phyloP scores from a whole-genome alignment of 169 alveolate genomes.

The Babesia bovis region DNA sequence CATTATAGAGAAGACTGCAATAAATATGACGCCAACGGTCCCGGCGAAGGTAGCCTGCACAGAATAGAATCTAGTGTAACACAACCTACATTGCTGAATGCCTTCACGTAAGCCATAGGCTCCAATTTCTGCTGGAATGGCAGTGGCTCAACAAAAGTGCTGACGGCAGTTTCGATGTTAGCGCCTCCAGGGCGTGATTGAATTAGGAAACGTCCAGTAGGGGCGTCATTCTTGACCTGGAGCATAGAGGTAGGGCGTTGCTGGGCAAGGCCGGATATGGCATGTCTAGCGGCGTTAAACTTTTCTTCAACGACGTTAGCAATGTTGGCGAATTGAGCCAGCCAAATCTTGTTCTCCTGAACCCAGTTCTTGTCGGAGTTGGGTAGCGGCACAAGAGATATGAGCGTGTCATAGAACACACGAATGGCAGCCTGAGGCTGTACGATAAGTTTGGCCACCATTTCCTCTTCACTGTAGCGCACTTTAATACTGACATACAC shows the following conservation, averaged over 20 bases:
- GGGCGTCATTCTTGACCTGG: neutral
- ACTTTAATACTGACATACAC: too few relatives aligned
- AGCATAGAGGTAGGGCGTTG: neutral
- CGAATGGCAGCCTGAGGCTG: slow-evolving; percentile 56
- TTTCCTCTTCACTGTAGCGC: slow-evolving; percentile 35
- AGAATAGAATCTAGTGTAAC: neutral
- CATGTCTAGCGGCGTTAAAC: neutral
- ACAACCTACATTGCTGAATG: slow-evolving; percentile 17
- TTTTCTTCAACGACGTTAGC: slow-evolving; percentile 2
- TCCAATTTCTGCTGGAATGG: slow-evolving; percentile 10
- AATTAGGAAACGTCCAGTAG: neutral
- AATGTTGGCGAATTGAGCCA: neutral
- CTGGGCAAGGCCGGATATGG: neutral
- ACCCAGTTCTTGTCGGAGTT: slow-evolving; percentile 1
- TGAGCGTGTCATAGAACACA: slow-evolving; percentile 30
- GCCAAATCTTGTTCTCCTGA: neutral
- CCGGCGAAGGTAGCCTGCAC: slow-evolving; percentile 26
- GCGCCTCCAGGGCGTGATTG: slow-evolving; percentile 9
- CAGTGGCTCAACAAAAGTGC: slow-evolving; percentile 4
- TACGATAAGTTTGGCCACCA: slow-evolving; percentile 44
- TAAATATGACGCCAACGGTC: neutral
- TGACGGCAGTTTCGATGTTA: neutral
- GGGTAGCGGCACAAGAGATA: slow-evolving; percentile 30
- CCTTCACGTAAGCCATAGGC: slow-evolving; percentile 10
- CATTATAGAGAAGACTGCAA: neutral